phyloP scores from a whole-genome alignment of 345 rosid species.

The Rhodamnia rubescens region DNA sequence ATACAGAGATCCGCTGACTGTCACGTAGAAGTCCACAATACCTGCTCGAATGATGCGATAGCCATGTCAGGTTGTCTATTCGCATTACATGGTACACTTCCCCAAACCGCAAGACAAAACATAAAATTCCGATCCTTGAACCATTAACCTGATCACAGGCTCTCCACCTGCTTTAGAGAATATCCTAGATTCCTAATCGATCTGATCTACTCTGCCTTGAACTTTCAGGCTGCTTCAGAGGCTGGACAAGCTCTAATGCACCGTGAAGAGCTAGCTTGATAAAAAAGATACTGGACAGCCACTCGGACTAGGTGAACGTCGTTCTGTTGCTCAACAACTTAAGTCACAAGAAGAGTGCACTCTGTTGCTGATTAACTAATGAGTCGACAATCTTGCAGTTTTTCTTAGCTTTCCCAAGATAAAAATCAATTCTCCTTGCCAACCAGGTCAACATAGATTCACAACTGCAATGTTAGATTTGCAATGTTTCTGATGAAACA shows the following conservation, averaged over 20 bases:
- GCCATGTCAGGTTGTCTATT: background rate
- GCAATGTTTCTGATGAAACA: background rate
- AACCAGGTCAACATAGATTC: background rate
- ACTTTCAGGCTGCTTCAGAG: background rate
- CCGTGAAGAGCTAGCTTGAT: background rate
- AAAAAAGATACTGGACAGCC: background rate
- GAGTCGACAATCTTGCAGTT: background rate
- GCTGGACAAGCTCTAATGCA: background rate
- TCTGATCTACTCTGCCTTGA: background rate
- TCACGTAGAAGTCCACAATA: background rate
- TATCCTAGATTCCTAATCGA: background rate
- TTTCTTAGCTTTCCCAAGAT: background rate
- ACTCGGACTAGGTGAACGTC: background rate
- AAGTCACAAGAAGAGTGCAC: background rate
- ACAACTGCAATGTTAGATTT: background rate
- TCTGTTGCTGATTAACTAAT: background rate
- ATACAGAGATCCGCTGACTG: background rate
- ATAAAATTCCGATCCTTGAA: background rate
- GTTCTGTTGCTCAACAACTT: background rate
- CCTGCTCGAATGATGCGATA: background rate
- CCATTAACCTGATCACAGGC: background rate
- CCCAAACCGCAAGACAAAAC: background rate
- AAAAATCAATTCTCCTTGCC: background rate
- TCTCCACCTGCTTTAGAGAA: background rate
- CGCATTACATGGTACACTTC: background rate